These are phyloP conservation scores for Daldinia childiae DNA, from an alignment of 495 filamentous ascomycete genomes.

Conservation along the genomic window DNA sequence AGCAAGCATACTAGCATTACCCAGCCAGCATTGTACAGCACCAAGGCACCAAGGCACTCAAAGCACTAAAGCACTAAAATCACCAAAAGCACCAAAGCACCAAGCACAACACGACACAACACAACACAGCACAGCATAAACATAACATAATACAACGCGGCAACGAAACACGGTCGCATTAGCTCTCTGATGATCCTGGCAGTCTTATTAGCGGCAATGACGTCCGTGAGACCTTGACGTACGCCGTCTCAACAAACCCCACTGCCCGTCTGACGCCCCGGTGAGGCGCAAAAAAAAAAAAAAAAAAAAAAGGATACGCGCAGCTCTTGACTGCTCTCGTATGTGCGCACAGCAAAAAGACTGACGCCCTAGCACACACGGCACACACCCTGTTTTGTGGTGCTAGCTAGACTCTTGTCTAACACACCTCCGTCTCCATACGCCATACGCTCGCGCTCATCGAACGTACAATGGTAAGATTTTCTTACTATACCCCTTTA, in stretches of 20 bases:
- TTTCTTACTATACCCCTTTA: slow-evolving; percentile 48
- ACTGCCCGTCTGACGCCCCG: slow-evolving; percentile 46
- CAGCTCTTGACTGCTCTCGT: slow-evolving; percentile 32
- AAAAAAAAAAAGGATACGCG: slow-evolving; percentile 26
- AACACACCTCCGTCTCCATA: slow-evolving; percentile 47
- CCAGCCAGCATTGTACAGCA: not conserved
- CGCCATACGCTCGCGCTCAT: slow-evolving; percentile 30
- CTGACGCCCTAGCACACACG: slow-evolving; percentile 19
- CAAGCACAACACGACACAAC: slow-evolving; percentile 22
- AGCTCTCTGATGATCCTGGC: slow-evolving; percentile 41
- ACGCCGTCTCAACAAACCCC: slow-evolving; percentile 47
- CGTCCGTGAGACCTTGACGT: slow-evolving; percentile 48
- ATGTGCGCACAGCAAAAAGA: slow-evolving; percentile 41
- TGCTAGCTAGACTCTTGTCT: slow-evolving; percentile 48
- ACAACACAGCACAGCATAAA: slow-evolving; percentile 29
- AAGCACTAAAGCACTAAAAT: slow-evolving; percentile 12
- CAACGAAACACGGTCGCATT: slow-evolving; percentile 41
- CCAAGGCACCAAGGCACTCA: not conserved
- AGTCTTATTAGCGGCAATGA: slow-evolving; percentile 46
- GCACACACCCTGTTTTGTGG: slow-evolving; percentile 46
- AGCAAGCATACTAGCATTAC: not conserved
- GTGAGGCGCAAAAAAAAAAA: slow-evolving; percentile 43
- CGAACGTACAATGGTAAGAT: slow-evolving; percentile 58
- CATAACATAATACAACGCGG: slow-evolving; percentile 43
- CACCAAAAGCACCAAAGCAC: slow-evolving; percentile 23